phyloP scores from a whole-genome alignment of 2,329 filamentous ascomycete genomes.

The Fusarium marasasianum region DNA sequence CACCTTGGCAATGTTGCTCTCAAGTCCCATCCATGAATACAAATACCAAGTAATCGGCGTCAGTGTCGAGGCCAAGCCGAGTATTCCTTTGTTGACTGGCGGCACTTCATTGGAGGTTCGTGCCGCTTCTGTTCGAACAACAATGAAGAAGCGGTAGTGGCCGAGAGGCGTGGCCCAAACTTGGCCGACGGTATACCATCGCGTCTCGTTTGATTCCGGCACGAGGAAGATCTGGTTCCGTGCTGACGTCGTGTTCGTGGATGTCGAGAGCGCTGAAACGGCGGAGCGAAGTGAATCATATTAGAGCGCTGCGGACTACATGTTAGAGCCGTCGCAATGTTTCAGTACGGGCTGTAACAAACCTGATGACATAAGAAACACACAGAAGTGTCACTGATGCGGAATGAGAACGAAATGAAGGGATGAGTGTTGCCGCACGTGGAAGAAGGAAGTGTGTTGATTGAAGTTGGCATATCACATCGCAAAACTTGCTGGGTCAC shows the following conservation, averaged over 20 bases:
- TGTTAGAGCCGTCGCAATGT: not conserved
- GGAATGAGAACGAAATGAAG: not conserved
- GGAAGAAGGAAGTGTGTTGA: not conserved
- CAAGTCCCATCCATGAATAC: rapidly evolving
- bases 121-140: not conserved
- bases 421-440: rapidly evolving
- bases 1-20: not conserved
- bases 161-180: not conserved
- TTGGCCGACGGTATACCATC: not conserved
- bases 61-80: rapidly evolving
- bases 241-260: too few relatives aligned
- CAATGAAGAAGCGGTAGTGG: not conserved
- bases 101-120: not conserved
- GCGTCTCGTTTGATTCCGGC: not conserved
- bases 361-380: rapidly evolving
- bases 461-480: not conserved
- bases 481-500: not conserved
- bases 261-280: not conserved
- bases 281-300: not conserved
- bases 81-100: not conserved
- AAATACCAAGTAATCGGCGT: not conserved
- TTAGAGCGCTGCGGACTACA: not conserved
- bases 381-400: too few relatives aligned
- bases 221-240: rapidly evolving
- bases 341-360: not conserved